phyloP scores from a whole-genome alignment of 805 yeast genomes.

The Pachysolen tannophilus region DNA sequence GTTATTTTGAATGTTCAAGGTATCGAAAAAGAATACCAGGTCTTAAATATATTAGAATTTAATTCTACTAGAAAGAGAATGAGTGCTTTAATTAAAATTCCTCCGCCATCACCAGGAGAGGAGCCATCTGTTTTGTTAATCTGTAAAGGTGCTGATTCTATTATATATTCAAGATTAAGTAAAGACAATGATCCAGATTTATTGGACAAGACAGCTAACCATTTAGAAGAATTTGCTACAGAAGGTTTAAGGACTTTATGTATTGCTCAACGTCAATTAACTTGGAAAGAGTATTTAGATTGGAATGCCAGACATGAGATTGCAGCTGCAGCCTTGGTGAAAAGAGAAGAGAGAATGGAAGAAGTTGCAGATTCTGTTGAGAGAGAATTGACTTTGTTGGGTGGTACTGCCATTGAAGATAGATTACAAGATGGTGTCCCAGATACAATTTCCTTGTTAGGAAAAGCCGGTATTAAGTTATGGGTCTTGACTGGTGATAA shows the following conservation, averaged over 20 bases:
- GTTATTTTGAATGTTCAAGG: slow-evolving; percentile 64
- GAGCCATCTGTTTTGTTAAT: slow-evolving; percentile 56
- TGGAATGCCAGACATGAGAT: slow-evolving; percentile 52
- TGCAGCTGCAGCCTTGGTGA: slow-evolving; percentile 49
- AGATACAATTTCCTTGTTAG: slow-evolving; percentile 55
- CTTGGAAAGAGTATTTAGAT: slow-evolving; percentile 32
- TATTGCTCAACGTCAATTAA: slow-evolving; percentile 49
- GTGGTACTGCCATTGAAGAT: slow-evolving; percentile 82
- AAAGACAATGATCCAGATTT: slow-evolving; percentile 32
- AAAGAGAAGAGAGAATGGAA: slow-evolving; percentile 51
- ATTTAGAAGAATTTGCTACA: slow-evolving; percentile 61
- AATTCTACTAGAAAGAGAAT: slow-evolving; percentile 83
- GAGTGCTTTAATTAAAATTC: slow-evolving; percentile 74
- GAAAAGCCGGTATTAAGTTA: slow-evolving; percentile 67
- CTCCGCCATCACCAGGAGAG: slow-evolving; percentile 34
- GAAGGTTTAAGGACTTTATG: slow-evolving; percentile 77
- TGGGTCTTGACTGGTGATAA: slow-evolving; percentile 85
- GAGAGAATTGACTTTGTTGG: slow-evolving; percentile 45
- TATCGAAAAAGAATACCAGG: slow-evolving; percentile 58
- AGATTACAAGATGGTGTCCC: slow-evolving; percentile 75
- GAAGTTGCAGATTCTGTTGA: slow-evolving; percentile 53
- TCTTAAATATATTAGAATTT: slow-evolving; percentile 66
- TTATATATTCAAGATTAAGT: slow-evolving; percentile 59
- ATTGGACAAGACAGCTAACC: slow-evolving; percentile 52
- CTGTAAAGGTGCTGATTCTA: slow-evolving; percentile 83